Base-by-base conservation (phyloP, 345 rosid genomes). In the Gossypium sturtianum region DNA sequence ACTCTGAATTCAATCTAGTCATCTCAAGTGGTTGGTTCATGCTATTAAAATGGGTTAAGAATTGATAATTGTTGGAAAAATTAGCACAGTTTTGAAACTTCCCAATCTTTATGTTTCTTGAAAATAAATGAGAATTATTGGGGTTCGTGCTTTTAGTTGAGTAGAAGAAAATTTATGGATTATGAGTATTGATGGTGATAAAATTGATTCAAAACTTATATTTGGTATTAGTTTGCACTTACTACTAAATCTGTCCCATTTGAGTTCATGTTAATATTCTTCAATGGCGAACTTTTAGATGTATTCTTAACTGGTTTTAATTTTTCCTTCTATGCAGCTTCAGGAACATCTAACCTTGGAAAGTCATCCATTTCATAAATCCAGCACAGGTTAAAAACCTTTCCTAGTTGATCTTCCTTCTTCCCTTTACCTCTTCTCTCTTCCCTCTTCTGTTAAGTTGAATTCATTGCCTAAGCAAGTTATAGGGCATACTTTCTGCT, bases 301-400 rank as follows among this genome's bases (percentile, higher is more conserved):
- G 10, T 9, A 38, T 54, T 71, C 27, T 53, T 62, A 15, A 73
- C 70, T 71, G 58, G 23, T 49, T 29, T 38, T 63, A 17, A 69
- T 27, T 48, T 79, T 49, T 58, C 62, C 58, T 68, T 41, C 1
- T 73, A 11, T 78, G 79, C 90, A 94, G 98, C 86, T 94, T 73
- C 87, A 84, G 72, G 92, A 90, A 74, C 95, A 92, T 83, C 78
- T 90, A 74, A 90, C 91, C 78, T 80, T 58, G 75, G 87, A 89
- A 85, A 87, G 83, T 63, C 95, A 94, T 74, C 97, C 98, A 47
- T 94, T 71, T 84, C 98, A 94, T 81, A 94, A 92, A 67, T 94
- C 92, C 66, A 79, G 92, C 84, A 90, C 97, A 79, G 98, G 98
- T 94, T 34, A 71, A 81, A 66, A 47, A 11, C 56, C 68, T 54